Conservation (phyloP, 495 filamentous ascomycete genomes). For the Evernia prunastri region DNA sequence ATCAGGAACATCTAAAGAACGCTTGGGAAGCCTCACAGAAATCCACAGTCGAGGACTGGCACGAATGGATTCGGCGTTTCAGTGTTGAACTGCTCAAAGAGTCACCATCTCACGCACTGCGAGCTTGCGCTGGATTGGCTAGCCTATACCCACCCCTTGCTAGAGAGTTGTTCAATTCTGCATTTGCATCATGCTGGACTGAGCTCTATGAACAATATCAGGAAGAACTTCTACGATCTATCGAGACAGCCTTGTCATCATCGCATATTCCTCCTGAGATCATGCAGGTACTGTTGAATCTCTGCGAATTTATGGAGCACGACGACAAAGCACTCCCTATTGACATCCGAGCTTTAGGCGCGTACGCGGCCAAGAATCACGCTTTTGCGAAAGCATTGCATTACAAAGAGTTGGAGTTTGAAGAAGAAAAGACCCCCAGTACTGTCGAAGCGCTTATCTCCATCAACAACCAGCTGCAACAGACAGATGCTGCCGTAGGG, state of each 20-base stretch:
- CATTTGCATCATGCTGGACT: constrained; percentile 98
- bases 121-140: constrained; percentile 87
- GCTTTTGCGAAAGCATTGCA: constrained; percentile 97
- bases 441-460: constrained; percentile 95
- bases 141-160: constrained; percentile 86
- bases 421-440: constrained; percentile 91
- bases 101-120: constrained; percentile 87
- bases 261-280: constrained; percentile 92
- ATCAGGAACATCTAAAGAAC: constrained; percentile 92
- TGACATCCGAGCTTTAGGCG: constrained; percentile 86
- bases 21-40: constrained; percentile 96
- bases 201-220: constrained; percentile 92
- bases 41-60: constrained; percentile 96
- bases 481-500: constrained; percentile 94
- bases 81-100: constrained; percentile 93
- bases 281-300: constrained; percentile 85
- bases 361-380: constrained; percentile 91
- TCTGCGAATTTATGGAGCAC: constrained; percentile 99
- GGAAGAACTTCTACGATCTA: constrained; percentile 89
- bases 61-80: constrained; percentile 96
- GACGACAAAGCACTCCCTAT: constrained; percentile 97
- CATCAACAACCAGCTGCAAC: constrained; percentile 97
- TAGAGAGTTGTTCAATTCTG: constrained; percentile 93
- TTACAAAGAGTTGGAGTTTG: constrained; percentile 97
- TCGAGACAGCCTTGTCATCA: constrained; percentile 89